Evolutionary conservation across 768 basidiomycete genomes (phyloP), one percentile per base, ranked within the genome.

Genomic region (Pleurotus tuber-regium): DNA sequence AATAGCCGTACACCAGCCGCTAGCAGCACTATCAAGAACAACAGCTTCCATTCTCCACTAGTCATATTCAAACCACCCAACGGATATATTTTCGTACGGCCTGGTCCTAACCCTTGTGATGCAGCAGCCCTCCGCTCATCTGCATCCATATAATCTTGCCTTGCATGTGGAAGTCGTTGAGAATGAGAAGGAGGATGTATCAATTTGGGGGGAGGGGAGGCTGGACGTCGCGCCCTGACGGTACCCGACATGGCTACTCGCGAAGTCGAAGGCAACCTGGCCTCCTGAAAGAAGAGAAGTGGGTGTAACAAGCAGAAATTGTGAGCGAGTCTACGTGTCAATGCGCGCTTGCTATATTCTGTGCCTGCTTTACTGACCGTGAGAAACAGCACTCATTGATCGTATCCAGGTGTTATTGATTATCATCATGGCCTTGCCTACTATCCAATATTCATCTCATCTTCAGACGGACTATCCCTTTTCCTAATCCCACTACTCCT

Each of bases 1-100:
- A 88, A 97, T 51, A 95, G 66, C 41, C 96, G 80, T n/a, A 98
- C 91, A n/a, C 74, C 80, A 5, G 75, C 67, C 1, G 92, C 94
- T 43, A 97, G 62, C 7, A 92, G 53, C 26, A 86, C 70, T 47
- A 97, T 64, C 21, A 82, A 61, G 14, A 81, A 64, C 6, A 97
- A 70, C 42, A 94, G 68, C 62, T 87, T 89, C 80, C 82, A 87
- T 62, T 96, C 94, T 35, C 82, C 89, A 3, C 72, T 66, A 18
- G 84, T 79, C 30, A 92, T 63, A 59, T 76, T 80, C 50, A 87
- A 67, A 24, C 86, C 89, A 47, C 88, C 88, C 1, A 76, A 61
- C 7, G 82, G 71, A 56, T 71, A 70, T 28, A 62, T 54, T 43
- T 74, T 74, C 48, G 68, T 72, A 50, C 77, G 73, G 30, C 74